Conservation (phyloP, 345 rosid species). For the Mangifera indica region DNA sequence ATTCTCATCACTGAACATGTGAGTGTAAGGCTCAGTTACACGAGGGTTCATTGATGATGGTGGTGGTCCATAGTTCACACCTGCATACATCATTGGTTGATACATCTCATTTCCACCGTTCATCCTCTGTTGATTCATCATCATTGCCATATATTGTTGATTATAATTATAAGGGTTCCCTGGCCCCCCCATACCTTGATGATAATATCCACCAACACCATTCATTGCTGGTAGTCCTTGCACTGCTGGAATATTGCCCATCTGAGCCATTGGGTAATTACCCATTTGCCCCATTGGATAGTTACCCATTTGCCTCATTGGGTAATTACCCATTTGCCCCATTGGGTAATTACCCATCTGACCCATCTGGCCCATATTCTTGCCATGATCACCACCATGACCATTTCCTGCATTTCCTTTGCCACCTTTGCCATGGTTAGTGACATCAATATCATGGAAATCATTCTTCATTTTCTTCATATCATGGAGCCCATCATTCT, state of each 20-base stretch:
- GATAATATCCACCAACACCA: constrained; percentile 50
- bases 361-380: constrained; percentile 1
- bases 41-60: constrained; percentile 56
- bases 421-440: constrained; percentile 33
- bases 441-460: constrained; percentile 46
- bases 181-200: constrained; percentile 49
- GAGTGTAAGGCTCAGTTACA: constrained; percentile 51
- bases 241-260: constrained; percentile 43
- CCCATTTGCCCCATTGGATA: constrained; percentile 27
- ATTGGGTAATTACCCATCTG: constrained; percentile 35
- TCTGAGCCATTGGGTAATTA: constrained; percentile 26
- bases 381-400: constrained; percentile 18
- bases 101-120: constrained; percentile 69
- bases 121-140: constrained; percentile 57
- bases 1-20: constrained; percentile 90
- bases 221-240: constrained; percentile 70
- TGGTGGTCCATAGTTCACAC: constrained; percentile 48
- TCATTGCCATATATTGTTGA: constrained; percentile 65
- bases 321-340: constrained; percentile 29
- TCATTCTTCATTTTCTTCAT: constrained; percentile 38
- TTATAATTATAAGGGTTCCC: constrained; percentile 53
- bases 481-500: constrained; percentile 43
- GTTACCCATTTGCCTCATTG: constrained; percentile 41
- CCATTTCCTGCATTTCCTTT: constrained; percentile 23
- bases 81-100: constrained; percentile 81